These are phyloP conservation scores for Trametes sp. DNA, from an alignment of 1,284 basidiomycete genomes.

Conservation along the genomic window DNA sequence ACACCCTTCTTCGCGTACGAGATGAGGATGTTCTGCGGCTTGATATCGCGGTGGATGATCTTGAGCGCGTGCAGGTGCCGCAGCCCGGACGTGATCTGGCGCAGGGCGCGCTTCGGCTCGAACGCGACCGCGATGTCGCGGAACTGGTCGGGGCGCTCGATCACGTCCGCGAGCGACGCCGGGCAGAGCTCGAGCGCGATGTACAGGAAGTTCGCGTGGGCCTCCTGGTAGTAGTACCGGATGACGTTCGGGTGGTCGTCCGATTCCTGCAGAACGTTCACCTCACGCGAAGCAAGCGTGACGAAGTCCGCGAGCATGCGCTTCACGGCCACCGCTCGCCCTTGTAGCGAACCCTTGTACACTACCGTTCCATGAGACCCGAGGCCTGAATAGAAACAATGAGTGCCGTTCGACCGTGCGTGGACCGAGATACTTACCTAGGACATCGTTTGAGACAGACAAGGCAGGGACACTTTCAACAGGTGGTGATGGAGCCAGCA, in stretches of 20 bases:
- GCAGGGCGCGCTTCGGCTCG: constrained; percentile 88
- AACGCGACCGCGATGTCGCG: constrained; percentile 73
- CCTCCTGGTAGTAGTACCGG: constrained; percentile 97
- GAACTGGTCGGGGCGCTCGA: constrained; percentile 84
- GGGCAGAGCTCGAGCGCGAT: constrained; percentile 98
- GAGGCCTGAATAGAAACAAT: constrained; percentile 66
- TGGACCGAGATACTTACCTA: constrained; percentile 59
- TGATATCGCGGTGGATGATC: constrained; percentile 98
- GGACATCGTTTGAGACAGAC: constrained; percentile 78
- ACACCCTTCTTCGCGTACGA: constrained; percentile 69
- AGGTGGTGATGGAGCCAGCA: constrained; percentile 40
- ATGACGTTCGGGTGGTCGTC: constrained; percentile 99
- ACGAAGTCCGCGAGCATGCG: constrained; percentile 96
- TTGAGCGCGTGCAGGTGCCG: constrained; percentile 94
- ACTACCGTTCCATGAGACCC: constrained; percentile 98
- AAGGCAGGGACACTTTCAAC: constrained; percentile 50
- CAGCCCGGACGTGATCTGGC: constrained; percentile 89
- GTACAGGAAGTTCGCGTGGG: constrained; percentile 92
- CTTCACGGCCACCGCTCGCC: constrained; percentile 96
- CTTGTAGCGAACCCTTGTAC: constrained; percentile 92
- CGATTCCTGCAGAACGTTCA: constrained; percentile 92
- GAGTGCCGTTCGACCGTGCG: not conserved
- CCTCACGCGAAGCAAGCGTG: constrained; percentile 93
- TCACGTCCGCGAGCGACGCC: constrained; percentile 91
- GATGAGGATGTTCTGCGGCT: constrained; percentile 98